Evolutionary conservation across 2,329 filamentous ascomycete species (phyloP).

Genomic region (Cadophora malorum): DNA sequence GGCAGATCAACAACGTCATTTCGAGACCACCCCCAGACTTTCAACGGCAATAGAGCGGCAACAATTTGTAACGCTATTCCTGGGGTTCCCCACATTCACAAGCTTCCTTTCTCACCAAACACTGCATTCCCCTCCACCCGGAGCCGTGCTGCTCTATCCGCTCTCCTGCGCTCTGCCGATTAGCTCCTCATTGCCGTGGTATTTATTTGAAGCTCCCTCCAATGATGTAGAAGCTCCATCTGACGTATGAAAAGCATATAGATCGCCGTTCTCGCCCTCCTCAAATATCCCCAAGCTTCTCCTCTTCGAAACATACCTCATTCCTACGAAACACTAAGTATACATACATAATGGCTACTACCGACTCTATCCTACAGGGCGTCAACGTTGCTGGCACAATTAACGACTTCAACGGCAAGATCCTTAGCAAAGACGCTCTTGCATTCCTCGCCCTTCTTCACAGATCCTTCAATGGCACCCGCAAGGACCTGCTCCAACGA

Average conservation of each 20-base stretch:
- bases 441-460: slow-evolving; percentile 95
- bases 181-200: slow-evolving; percentile 31
- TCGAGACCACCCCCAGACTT: not conserved
- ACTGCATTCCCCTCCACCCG: slow-evolving; percentile 35
- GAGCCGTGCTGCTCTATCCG: slow-evolving; percentile 32
- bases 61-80: slow-evolving; percentile 14
- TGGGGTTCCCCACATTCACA: slow-evolving; percentile 42
- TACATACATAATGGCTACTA: slow-evolving; percentile 62
- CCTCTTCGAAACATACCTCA: slow-evolving; percentile 13
- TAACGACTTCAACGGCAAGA: slow-evolving; percentile 82
- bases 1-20: slow-evolving; percentile 13
- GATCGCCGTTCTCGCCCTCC: slow-evolving; percentile 22
- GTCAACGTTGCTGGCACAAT: slow-evolving; percentile 84
- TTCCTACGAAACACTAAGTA: slow-evolving; percentile 16
- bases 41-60: slow-evolving; percentile 29
- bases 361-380: slow-evolving; percentile 82
- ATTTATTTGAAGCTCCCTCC: slow-evolving; percentile 13
- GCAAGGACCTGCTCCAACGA: slow-evolving; percentile 87
- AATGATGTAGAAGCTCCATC: slow-evolving; percentile 22
- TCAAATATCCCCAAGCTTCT: slow-evolving; percentile 17
- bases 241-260: slow-evolving; percentile 30
- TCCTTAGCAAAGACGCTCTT: slow-evolving; percentile 87
- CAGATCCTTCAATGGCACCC: slow-evolving; percentile 88
- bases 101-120: slow-evolving; percentile 29
- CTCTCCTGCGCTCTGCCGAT: slow-evolving; percentile 25